Evolutionary conservation across 2,329 filamentous ascomycete species (phyloP).

Genomic region (Helminthosporium solani): DNA sequence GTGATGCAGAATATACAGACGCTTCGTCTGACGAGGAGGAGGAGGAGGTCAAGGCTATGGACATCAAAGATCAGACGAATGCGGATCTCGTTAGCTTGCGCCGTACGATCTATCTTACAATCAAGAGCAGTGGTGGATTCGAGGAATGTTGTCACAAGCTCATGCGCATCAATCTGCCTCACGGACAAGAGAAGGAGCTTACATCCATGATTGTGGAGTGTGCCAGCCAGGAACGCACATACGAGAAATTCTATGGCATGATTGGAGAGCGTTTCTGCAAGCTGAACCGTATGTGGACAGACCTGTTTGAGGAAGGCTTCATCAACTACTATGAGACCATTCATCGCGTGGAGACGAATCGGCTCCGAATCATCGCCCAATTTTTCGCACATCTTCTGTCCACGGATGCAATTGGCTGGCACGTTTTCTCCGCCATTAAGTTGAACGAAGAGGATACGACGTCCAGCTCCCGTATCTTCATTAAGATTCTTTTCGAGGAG

Average conservation of each 20-base stretch:
- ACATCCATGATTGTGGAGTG: slow-evolving; percentile 98
- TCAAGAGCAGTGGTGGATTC: slow-evolving; percentile 94
- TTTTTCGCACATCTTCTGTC: slow-evolving; percentile 92
- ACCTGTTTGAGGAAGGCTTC: slow-evolving; percentile 88
- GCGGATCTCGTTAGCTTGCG: slow-evolving; percentile 92
- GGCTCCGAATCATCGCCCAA: slow-evolving; percentile 88
- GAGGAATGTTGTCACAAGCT: slow-evolving; percentile 98
- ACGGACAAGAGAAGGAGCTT: slow-evolving; percentile 83
- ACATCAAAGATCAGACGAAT: slow-evolving; percentile 98
- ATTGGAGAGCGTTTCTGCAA: slow-evolving; percentile 95
- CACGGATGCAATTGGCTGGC: slow-evolving; percentile 88
- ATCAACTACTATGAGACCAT: slow-evolving; percentile 95
- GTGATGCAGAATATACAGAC: slow-evolving; percentile 66
- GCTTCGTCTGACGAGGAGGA: slow-evolving; percentile 69
- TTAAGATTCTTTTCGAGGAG: slow-evolving; percentile 97
- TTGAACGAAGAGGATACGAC: slow-evolving; percentile 97
- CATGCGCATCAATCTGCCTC: slow-evolving; percentile 80
- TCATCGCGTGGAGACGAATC: slow-evolving; percentile 94
- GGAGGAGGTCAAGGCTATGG: slow-evolving; percentile 76
- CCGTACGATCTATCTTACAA: slow-evolving; percentile 93
- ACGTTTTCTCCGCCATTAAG: slow-evolving; percentile 79
- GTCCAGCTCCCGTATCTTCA: slow-evolving; percentile 93
- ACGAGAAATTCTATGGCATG: slow-evolving; percentile 94
- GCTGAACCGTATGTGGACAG: slow-evolving; percentile 90
- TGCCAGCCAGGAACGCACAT: slow-evolving; percentile 94